phyloP scores from a whole-genome alignment of 1,284 basidiomycete genomes.

The Dichomitus squalens region DNA sequence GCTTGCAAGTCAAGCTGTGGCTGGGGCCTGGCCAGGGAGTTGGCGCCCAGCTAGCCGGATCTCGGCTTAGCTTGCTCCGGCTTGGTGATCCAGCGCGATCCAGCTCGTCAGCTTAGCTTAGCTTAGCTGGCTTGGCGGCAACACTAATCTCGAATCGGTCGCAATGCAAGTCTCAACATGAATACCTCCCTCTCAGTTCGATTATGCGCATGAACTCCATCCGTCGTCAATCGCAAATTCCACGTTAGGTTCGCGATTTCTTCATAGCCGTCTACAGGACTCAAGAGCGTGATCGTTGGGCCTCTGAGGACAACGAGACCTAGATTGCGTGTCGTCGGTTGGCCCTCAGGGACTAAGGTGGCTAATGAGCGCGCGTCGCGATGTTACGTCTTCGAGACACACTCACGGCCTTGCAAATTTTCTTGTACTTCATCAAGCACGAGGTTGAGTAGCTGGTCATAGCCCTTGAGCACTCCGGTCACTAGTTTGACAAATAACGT shows the following conservation, averaged over 20 bases:
- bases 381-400: constrained; percentile 13
- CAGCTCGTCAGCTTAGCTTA: too few relatives aligned
- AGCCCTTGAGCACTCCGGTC: constrained; percentile 91
- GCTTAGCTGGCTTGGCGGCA: too few relatives aligned
- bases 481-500: constrained; percentile 52
- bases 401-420: constrained; percentile 60
- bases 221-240: constrained; percentile 55
- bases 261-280: constrained; percentile 91
- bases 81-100: too few relatives aligned
- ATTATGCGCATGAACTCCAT: too few relatives aligned
- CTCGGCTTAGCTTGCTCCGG: too few relatives aligned
- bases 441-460: constrained; percentile 95
- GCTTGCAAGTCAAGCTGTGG: too few relatives aligned
- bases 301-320: constrained; percentile 90
- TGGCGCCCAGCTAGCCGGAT: too few relatives aligned
- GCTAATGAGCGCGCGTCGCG: constrained; percentile 3
- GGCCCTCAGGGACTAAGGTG: constrained; percentile 51
- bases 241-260: constrained; percentile 91
- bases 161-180: too few relatives aligned
- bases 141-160: too few relatives aligned
- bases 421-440: constrained; percentile 92
- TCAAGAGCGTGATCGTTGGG: constrained; percentile 90
- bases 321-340: constrained; percentile 65
- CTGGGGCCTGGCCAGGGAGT: too few relatives aligned
- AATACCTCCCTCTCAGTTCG: too few relatives aligned